Percentiles rank a stretch among this genome's conserved stretches.
Evolutionary conservation across 805 yeast species (phyloP).

Genomic region (Candida pseudoglaebosa): DNA sequence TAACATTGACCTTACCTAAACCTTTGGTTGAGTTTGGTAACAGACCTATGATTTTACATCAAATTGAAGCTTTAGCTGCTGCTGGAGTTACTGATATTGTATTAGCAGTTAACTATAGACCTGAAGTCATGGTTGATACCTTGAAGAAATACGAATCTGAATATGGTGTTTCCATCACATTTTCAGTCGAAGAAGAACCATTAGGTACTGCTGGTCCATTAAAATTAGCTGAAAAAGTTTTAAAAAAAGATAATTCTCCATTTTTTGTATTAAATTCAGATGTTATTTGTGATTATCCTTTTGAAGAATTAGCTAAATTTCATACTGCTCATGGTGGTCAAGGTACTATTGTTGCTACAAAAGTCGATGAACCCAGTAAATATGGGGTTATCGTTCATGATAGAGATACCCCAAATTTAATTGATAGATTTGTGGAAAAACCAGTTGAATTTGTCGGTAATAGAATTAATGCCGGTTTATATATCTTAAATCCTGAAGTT

Average conservation of each 20-base stretch:
- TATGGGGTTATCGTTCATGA: constrained; percentile 99
- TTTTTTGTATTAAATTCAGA: constrained; percentile 98
- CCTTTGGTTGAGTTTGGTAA: constrained; percentile 97
- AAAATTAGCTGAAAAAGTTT: constrained; percentile 90
- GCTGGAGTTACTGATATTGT: constrained; percentile 99
- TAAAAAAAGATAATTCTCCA: constrained; percentile 93
- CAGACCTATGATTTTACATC: constrained; percentile 99
- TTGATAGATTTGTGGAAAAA: constrained; percentile 98
- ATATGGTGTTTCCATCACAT: constrained; percentile 92
- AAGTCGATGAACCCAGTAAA: constrained; percentile 99
- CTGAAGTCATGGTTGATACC: constrained; percentile 97
- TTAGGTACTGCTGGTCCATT: constrained; percentile 99
- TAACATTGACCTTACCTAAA: constrained; percentile 91
- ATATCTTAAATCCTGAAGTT: constrained; percentile 95
- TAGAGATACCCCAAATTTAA: constrained; percentile 89
- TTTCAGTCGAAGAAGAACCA: constrained; percentile 98
- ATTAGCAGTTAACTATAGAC: constrained; percentile 97
- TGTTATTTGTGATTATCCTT: constrained; percentile 98
- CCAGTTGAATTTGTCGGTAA: constrained; percentile 99
- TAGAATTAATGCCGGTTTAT: constrained; percentile 99
- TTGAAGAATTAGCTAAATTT: constrained; percentile 85
- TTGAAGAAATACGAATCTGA: constrained; percentile 90
- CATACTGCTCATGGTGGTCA: constrained; percentile 95
- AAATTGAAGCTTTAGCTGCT: constrained; percentile 93
- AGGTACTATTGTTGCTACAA: constrained; percentile 98